Conservation (phyloP, 2,329 filamentous ascomycete genomes). For the Chaetomium sp. region DNA sequence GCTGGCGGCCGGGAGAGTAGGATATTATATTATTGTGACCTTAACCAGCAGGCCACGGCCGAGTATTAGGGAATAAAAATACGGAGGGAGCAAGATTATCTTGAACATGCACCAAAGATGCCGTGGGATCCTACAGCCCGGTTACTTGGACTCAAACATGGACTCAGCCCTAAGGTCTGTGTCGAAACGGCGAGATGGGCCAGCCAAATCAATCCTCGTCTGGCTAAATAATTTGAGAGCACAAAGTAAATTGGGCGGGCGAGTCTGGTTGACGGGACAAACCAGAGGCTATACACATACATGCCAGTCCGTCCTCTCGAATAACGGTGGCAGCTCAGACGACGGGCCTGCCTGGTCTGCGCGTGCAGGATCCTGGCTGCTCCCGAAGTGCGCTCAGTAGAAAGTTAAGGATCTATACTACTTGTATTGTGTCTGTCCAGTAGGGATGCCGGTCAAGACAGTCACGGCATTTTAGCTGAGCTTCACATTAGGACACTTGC, state of each 20-base stretch:
- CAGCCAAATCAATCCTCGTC: neutral
- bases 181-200: neutral
- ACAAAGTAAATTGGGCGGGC: slow-evolving; percentile 10
- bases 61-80: neutral
- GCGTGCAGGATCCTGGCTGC: no score
- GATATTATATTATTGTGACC: neutral
- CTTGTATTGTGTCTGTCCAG: no score
- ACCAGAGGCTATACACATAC: slow-evolving; percentile 29
- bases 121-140: no score
- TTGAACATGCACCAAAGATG: neutral
- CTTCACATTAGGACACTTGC: no score
- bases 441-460: no score
- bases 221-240: neutral
- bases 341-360: no score
- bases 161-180: neutral
- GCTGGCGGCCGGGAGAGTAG: neutral
- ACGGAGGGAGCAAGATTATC: neutral
- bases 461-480: no score
- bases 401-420: no score
- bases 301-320: slow-evolving; percentile 12
- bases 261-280: slow-evolving; percentile 22
- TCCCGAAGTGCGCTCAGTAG: no score
- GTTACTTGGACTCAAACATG: no score
- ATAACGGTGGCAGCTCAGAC: neutral
- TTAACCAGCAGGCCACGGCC: neutral